A percentile compares a stretch with the other conserved stretches of the same genome.
These are phyloP conservation scores for Coriolopsis trogii DNA, from an alignment of 1,284 basidiomycete genomes.

Conservation along the genomic window DNA sequence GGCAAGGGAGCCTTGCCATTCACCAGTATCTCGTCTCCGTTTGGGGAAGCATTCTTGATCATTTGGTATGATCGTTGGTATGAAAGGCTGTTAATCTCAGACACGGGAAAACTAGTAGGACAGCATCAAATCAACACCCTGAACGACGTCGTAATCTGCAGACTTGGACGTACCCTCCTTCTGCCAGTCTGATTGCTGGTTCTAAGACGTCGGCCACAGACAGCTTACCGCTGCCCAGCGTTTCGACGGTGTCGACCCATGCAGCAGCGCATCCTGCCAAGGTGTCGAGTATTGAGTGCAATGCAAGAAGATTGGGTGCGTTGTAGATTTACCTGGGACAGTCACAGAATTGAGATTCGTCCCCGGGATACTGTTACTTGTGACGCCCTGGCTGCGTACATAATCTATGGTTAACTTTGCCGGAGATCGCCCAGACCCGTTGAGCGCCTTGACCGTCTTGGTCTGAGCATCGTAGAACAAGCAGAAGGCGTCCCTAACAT, in stretches of 20 bases:
- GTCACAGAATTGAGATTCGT: constrained; percentile 88
- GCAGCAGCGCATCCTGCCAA: constrained; percentile 88
- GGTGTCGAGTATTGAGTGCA: too few relatives aligned
- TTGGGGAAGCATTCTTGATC: constrained; percentile 82
- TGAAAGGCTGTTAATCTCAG: constrained; percentile 74
- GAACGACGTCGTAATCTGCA: too few relatives aligned
- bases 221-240: constrained; percentile 84
- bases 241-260: constrained; percentile 88
- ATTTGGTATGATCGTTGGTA: constrained; percentile 79
- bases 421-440: constrained; percentile 88
- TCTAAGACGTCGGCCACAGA: constrained; percentile 81
- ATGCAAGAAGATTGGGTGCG: too few relatives aligned
- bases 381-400: constrained; percentile 70
- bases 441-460: constrained; percentile 81
- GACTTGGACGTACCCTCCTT: constrained; percentile 81
- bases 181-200: constrained; percentile 85
- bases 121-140: too few relatives aligned
- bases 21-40: constrained; percentile 83
- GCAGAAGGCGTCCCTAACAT: constrained; percentile 83
- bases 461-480: constrained; percentile 86
- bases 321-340: constrained; percentile 67
- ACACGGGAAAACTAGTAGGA: constrained; percentile 66
- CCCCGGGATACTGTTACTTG: constrained; percentile 66
- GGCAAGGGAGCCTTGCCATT: constrained; percentile 79
- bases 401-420: constrained; percentile 79